These are phyloP conservation scores for Termitomyces sp. DNA, from an alignment of 768 basidiomycete genomes.

Conservation along the genomic window DNA sequence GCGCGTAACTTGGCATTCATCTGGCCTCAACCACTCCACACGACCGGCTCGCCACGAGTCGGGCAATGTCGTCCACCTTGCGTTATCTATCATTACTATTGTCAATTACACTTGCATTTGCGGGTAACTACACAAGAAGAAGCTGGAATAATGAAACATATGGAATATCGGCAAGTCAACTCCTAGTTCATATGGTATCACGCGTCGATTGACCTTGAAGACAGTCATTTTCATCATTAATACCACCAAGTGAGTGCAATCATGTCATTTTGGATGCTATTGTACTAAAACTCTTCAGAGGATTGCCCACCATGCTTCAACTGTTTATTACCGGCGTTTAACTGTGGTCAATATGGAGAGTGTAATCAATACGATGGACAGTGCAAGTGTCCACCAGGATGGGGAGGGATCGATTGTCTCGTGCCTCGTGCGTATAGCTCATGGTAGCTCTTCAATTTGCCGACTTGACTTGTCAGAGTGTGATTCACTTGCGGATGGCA, in stretches of 20 bases:
- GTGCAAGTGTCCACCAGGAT: constrained; percentile 96
- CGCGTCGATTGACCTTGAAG: constrained; percentile 4
- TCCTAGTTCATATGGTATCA: not conserved
- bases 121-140: constrained; percentile 12
- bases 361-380: constrained; percentile 94
- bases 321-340: constrained; percentile 88
- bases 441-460: constrained; percentile 1
- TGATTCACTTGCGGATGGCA: constrained; percentile 90
- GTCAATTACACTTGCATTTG: constrained; percentile 3
- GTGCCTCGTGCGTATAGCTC: constrained; percentile 70
- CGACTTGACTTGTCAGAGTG: constrained; percentile 57
- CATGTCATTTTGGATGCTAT: too few species aligned
- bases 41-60: constrained; percentile 12
- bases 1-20: not conserved
- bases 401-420: constrained; percentile 95
- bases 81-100: constrained; percentile 5
- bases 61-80: constrained; percentile 5
- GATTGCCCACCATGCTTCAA: constrained; percentile 93
- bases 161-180: constrained; percentile 16
- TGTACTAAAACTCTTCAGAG: constrained; percentile 26
- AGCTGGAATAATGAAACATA: constrained; percentile 16
- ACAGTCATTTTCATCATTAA: constrained; percentile 19
- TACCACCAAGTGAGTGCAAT: constrained; percentile 18
- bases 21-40: not conserved
- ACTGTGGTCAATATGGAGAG: constrained; percentile 87